Conservation (phyloP, 768 basidiomycete species). For the Gloeopeniophorella convolvens region DNA sequence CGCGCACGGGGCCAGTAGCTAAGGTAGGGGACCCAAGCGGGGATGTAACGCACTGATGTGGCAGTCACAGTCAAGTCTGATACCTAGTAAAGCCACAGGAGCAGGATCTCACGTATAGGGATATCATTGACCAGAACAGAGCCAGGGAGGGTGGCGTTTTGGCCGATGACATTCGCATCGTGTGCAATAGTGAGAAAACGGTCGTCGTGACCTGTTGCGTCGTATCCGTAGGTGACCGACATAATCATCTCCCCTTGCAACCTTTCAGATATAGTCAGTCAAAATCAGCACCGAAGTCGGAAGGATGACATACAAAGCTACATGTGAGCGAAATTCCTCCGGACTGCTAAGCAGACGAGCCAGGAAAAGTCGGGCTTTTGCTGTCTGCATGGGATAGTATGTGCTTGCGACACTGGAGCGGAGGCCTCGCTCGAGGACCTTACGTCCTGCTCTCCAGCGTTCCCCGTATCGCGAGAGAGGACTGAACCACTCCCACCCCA, state of each 20-base stretch:
- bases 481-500: background rate
- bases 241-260: background rate
- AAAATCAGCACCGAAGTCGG: background rate
- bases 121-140: background rate
- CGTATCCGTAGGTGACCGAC: background rate
- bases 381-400: background rate
- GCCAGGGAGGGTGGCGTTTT: background rate
- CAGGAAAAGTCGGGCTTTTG: background rate
- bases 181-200: background rate
- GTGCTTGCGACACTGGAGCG: background rate
- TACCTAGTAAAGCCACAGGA: background rate
- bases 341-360: background rate
- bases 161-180: background rate
- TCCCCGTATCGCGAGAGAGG: background rate
- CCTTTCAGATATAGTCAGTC: background rate
- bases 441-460: background rate
- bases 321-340: background rate
- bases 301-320: background rate
- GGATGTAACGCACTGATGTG: background rate
- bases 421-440: background rate
- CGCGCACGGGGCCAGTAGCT: background rate
- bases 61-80: background rate
- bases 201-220: background rate
- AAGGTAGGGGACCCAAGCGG: background rate
- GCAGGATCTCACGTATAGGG: background rate